Conservation (phyloP, 306 rosid species). For the Trifolium dubium region DNA sequence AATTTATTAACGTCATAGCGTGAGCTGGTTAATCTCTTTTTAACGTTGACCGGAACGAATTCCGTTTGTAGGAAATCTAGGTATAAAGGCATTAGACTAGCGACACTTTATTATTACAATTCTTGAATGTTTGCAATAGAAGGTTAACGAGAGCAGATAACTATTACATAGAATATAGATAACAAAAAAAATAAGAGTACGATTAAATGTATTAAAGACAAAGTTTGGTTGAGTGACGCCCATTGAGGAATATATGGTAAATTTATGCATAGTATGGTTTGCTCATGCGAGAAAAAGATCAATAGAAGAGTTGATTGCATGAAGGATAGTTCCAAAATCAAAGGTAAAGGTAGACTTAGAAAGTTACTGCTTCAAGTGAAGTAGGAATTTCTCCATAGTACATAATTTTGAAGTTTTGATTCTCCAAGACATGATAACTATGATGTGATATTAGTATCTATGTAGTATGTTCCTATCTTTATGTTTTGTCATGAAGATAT, state of each 20-base stretch:
- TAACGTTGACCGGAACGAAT: neutral
- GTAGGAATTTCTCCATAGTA: neutral
- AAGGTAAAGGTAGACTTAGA: neutral
- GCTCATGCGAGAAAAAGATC: neutral
- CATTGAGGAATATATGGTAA: constrained; percentile 7
- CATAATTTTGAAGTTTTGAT: neutral
- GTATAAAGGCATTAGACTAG: neutral
- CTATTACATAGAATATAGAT: neutral
- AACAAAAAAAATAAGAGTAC: neutral
- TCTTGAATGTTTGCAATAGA: neutral
- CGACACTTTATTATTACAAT: neutral
- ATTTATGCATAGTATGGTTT: constrained; percentile 1
- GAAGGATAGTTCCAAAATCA: too few relatives aligned
- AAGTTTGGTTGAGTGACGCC: neutral
- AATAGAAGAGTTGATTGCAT: neutral
- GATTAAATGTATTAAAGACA: neutral
- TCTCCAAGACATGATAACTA: constrained; percentile 6
- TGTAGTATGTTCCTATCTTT: constrained; percentile 32
- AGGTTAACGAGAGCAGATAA: constrained; percentile 1
- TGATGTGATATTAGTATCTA: constrained; percentile 26
- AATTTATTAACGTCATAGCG: neutral
- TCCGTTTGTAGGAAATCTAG: neutral
- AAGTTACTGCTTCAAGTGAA: constrained; percentile 2
- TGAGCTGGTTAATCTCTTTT: neutral
- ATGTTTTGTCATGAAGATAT: constrained; percentile 36